Evolutionary conservation across 306 rosid species (phyloP), one percentile per base, ranked within the genome.

Genomic region (Vigna reflexopilosa): DNA sequence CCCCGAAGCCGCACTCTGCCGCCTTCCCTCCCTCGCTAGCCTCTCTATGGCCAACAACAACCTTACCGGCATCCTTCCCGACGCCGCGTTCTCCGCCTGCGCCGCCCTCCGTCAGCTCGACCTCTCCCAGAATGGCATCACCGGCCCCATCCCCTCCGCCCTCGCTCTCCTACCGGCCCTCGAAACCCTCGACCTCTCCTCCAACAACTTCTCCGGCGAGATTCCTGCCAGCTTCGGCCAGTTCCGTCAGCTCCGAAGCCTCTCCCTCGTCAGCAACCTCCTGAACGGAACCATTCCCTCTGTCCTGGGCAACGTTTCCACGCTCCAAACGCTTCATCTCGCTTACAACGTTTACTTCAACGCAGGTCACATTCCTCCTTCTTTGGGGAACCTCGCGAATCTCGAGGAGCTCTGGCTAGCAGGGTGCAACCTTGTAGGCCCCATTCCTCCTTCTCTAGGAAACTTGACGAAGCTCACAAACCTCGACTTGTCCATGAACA

Each of bases 171-270:
- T 92, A 81, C 66, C 87, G 0, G 10, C 5, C 56, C 93, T 92
- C 66, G 73, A 17, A 7, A 0, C 0, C 9, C 85, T 92, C 30
- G 83, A 92, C 82, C 93, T 92, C 77, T 86, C 91, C 6, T 42
- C 19, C 19, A 92, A 92, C 82, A 90, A 87, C 81, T 78, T 92
- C 73, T 85, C 97, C 74, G 95, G 93, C 32, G 68, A n/a, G 0
- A 76, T 92, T 14, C 97, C 97, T 7, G 40, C 62, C 0, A 70
- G 81, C 16, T 90, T 90, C 76, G 80, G 85, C 6, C 5, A 28
- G 32, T 90, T 88, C 76, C 85, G 5, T 9, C 64, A 1, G 3
- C 90, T 92, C 6, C 81, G 88, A 20, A n/a, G 13, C 3, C 88
- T 92, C 1, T 19, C 1, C 9, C 88, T 92, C 3, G 15, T 68